Base-by-base conservation (phyloP, 345 rosid species). In the Excoecaria cochinchinensis region DNA sequence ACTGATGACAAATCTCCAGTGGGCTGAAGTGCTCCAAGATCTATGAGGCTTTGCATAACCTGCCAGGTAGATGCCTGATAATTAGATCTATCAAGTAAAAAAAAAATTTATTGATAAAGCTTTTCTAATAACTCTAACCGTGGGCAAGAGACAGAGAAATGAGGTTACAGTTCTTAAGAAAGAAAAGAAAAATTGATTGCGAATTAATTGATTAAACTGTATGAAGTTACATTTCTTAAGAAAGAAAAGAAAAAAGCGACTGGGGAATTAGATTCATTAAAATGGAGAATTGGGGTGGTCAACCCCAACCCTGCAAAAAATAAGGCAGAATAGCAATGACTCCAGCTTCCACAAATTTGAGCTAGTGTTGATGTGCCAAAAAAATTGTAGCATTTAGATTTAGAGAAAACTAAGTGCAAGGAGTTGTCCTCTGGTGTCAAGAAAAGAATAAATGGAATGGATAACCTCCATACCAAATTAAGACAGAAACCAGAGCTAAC, bases 1-100 rank as follows among this genome's bases (percentile, higher is more conserved):
- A 95, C 99, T 70, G 99, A 77, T 80, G 99, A 91, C 81, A 95
- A 73, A 83, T 92, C 99, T 82, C 99, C 99, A 5, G 95, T 91
- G 57, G 99, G 98, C 74, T 90, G 97, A 76, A 95, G 98, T 67
- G 93, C 99, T 82, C 77, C 97, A 71, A 95, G 94, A 81, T 92
- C 97, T 68, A 95, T 86, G 73, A 92, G 93, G 81, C 87, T 74
- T 74, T 82, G 81, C 76, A 92, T 89, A 70, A 95, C 99, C 99
- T 95, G 91, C 80, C 82, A 63, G 59, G 74, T 46, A 73, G 81
- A 36, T 69, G 64, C 70, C 76, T 63, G 39, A 82, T 67, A 85
- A 76, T 77, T 61, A 71, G 55, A 62, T 53, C 17, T 44, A 53
- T 21, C 6, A 40, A 66, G 25, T 61, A 81, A 31, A 67, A 42